Evolutionary conservation across 257 asterid genomes (phyloP), one percentile per base, ranked within the genome.

Genomic region (Ilex asprella): DNA sequence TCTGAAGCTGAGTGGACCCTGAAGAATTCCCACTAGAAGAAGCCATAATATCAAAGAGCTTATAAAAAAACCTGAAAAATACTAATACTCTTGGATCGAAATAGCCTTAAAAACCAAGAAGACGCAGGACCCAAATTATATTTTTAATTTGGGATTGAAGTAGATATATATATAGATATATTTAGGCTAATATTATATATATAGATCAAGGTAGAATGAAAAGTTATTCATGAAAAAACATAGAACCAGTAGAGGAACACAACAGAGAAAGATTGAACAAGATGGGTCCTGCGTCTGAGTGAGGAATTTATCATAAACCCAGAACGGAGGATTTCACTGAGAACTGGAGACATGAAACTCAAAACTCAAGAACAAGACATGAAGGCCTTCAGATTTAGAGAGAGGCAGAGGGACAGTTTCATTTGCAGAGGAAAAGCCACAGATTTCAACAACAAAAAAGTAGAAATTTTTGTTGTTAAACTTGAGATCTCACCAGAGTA

Each of bases 171-270:
- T 62, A 30, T 30, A 55, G 29, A 27, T 31, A 43, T 44, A 9
- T 13, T 14, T 8, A n/a, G 57, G 57, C 10, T 50, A n/a, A 46
- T 41, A 27, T 35, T 56, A 21, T 39, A 64, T 53, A 30, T 16
- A 30, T 13, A 30, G 39, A 66, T 63, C 39, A 50, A 31, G 51
- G 55, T 14, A 2, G 21, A 39, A 21, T 11, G 14, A 16, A 10
- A 30, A 43, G 14, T 30, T 29, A 59, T 27, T 79, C 69, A 81
- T 80, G 98, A 91, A 58, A 88, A 88, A 47, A 80, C 90, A 75
- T 88, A 88, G 75, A 92, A 92, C 99, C 99, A 89, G 80, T 89
- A 89, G 63, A 92, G 96, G 68, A 92, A 92, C 0, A 82, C 96
- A 72, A 92, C 91, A 0, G 99, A 92, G 75, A 92, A 87, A 64